Conservation (phyloP, 1,139 yeast species). For the Petasospora fabianii region DNA sequence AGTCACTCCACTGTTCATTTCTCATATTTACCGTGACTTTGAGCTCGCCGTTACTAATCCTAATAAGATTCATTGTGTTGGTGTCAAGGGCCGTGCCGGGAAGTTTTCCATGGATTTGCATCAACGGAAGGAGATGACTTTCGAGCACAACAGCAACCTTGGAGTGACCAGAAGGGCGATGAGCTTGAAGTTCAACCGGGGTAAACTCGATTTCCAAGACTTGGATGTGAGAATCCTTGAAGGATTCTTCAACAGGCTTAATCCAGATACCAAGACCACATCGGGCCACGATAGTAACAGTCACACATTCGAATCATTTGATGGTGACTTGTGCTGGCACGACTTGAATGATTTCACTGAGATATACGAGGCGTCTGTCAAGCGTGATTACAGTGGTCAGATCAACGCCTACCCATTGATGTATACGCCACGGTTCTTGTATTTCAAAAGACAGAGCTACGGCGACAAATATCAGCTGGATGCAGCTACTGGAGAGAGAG, state of each 20-base stretch:
- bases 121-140: conserved; percentile 70
- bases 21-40: conserved; percentile 66
- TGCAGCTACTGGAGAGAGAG: conserved; percentile 30
- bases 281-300: neutral
- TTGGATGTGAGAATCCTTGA: conserved; percentile 72
- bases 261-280: conserved; percentile 36
- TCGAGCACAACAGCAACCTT: conserved; percentile 53
- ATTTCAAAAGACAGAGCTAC: conserved; percentile 60
- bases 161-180: conserved; percentile 52
- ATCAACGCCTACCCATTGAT: conserved; percentile 63
- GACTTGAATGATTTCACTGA: conserved; percentile 82
- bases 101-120: conserved; percentile 76
- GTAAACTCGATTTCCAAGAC: conserved; percentile 61
- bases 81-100: conserved; percentile 69
- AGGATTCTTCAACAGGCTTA: conserved; percentile 54
- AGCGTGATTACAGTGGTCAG: conserved; percentile 43
- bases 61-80: conserved; percentile 60
- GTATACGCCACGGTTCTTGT: conserved; percentile 71
- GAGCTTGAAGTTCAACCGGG: conserved; percentile 67
- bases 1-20: conserved; percentile 66
- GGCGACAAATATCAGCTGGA: conserved; percentile 37
- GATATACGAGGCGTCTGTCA: conserved; percentile 39
- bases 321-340: conserved; percentile 61
- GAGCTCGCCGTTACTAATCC: conserved; percentile 42
- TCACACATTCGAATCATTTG: conserved; percentile 29